Evolutionary conservation across 768 basidiomycete species (phyloP), one percentile per base, ranked within the genome.

Genomic region (Dioszegia crocea): DNA sequence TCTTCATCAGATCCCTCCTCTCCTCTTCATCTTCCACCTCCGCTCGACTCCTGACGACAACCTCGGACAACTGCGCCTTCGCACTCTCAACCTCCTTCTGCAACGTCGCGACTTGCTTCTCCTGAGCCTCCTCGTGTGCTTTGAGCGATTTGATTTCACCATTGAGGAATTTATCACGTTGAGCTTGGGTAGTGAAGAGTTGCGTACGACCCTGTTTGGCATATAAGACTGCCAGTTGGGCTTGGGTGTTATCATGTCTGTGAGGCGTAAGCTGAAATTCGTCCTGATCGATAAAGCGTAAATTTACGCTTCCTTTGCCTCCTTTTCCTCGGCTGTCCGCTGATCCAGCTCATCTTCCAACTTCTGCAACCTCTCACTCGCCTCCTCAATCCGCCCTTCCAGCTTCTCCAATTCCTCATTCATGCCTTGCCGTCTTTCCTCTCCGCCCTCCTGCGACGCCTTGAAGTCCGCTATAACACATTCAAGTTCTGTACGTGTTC

Each of bases 181-280:
- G 91, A 0, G 82, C 80, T 68, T 86, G 86, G 14, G 88, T 89
- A 21, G 85, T 80, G 79, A 96, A 99, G 67, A 88, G 88, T 50
- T 85, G 84, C 38, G 87, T 81, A 21, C 96, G 87, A 1, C 92
- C 92, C 74, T 91, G 91, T 73, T 98, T 98, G 2, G 88, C 86
- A 70, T 87, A 91, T 1, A 99, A 80, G 0, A 87, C 83, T 0
- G 83, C 81, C 2, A 97, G 78, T 45, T 81, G 83, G 1, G 88
- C 86, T 50, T 83, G 84, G 0, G 85, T 85, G 39, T 86, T 84
- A 61, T 93, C 91, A 63, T 96, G 80, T 26, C 80, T 83, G 56
- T 17, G 21, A 24, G 23, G 17, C 3, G 45, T 59, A 52, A 58
- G 54, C 49, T 50, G 12, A n/a, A n/a, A n/a, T n/a, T n/a, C 27